A percentile compares a stretch with the other conserved stretches of the same genome.
These are phyloP conservation scores for Vanilla planifolia DNA, from an alignment of 106 monocot genomes.

Conservation along the genomic window DNA sequence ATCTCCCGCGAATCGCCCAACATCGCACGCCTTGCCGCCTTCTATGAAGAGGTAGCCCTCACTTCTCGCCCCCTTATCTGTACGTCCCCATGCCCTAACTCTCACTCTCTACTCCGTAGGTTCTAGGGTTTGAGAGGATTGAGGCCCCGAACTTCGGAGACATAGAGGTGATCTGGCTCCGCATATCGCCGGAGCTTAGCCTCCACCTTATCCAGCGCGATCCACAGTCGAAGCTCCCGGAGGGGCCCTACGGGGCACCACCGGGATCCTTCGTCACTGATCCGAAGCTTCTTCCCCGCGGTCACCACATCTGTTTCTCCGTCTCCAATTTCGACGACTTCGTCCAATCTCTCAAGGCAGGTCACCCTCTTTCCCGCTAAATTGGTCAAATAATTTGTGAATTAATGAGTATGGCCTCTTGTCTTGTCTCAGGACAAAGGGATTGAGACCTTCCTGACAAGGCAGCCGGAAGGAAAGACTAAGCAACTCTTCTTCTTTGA, in stretches of 20 bases:
- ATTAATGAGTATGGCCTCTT: not conserved
- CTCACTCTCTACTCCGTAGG: slow-evolving; percentile 13
- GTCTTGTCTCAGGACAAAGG: slow-evolving; percentile 35
- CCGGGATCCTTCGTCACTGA: slow-evolving; percentile 17
- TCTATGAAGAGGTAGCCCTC: slow-evolving; percentile 58
- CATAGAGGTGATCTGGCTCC: slow-evolving; percentile 68
- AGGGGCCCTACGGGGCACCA: slow-evolving; percentile 20
- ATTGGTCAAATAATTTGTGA: not conserved
- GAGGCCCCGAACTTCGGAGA: slow-evolving; percentile 52
- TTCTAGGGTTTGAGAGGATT: slow-evolving; percentile 71
- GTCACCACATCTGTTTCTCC: slow-evolving; percentile 66
- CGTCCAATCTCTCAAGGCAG: slow-evolving; percentile 43
- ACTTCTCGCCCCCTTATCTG: not conserved
- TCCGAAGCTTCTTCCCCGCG: slow-evolving; percentile 43
- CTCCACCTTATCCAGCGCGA: slow-evolving; percentile 85
- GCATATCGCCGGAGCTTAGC: slow-evolving; percentile 31
- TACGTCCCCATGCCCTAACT: not conserved
- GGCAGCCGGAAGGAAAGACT: slow-evolving; percentile 75
- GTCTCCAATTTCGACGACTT: slow-evolving; percentile 64
- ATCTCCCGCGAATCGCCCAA: slow-evolving; percentile 69
- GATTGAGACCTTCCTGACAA: slow-evolving; percentile 51
- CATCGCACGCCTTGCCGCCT: slow-evolving; percentile 66
- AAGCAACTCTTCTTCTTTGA: slow-evolving; percentile 95
- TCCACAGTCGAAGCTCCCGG: slow-evolving; percentile 55
- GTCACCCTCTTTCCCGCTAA: not conserved